A percentile compares a stretch with the other conserved stretches of the same genome.
phyloP scores from a whole-genome alignment of 2,329 filamentous ascomycete genomes.

The Fusarium sterilihyphosum region DNA sequence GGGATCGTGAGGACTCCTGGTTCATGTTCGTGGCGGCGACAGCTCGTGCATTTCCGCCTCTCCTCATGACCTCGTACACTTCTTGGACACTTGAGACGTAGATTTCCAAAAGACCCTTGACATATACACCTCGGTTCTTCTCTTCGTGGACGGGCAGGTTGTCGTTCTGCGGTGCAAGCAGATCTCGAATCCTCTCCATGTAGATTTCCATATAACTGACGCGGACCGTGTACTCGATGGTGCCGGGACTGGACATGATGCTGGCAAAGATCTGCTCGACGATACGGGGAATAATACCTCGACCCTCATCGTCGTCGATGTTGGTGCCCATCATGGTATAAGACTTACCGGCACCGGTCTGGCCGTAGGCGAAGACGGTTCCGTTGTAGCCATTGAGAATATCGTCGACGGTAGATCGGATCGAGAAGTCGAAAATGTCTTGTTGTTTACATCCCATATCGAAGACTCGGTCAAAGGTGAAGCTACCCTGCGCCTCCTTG shows the following conservation, averaged over 20 bases:
- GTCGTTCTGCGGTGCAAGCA: slow-evolving; percentile 91
- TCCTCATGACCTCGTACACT: slow-evolving; percentile 95
- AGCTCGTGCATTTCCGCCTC: slow-evolving; percentile 88
- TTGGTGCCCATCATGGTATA: slow-evolving; percentile 89
- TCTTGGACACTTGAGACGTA: slow-evolving; percentile 96
- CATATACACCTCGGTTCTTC: slow-evolving; percentile 94
- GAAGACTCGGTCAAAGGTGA: slow-evolving; percentile 98
- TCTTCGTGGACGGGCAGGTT: slow-evolving; percentile 98
- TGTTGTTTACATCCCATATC: slow-evolving; percentile 89
- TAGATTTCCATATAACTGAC: slow-evolving; percentile 99
- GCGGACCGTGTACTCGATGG: slow-evolving; percentile 97
- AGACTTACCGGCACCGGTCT: slow-evolving; percentile 98
- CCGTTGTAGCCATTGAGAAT: slow-evolving; percentile 99
- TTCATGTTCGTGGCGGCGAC: slow-evolving; percentile 99
- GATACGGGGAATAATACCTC: slow-evolving; percentile 96
- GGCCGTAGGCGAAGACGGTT: slow-evolving; percentile 97
- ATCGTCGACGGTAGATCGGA: slow-evolving; percentile 94
- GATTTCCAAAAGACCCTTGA: slow-evolving; percentile 93
- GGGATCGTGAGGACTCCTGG: slow-evolving; percentile 95
- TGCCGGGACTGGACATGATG: slow-evolving; percentile 89
- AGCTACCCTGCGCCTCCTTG: slow-evolving; percentile 81
- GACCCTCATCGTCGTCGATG: slow-evolving; percentile 87
- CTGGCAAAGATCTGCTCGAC: slow-evolving; percentile 97
- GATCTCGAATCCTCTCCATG: slow-evolving; percentile 97
- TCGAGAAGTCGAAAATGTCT: slow-evolving; percentile 98